These are phyloP conservation scores for Dioscorea alata DNA, from an alignment of 106 monocot species.

Conservation along the genomic window DNA sequence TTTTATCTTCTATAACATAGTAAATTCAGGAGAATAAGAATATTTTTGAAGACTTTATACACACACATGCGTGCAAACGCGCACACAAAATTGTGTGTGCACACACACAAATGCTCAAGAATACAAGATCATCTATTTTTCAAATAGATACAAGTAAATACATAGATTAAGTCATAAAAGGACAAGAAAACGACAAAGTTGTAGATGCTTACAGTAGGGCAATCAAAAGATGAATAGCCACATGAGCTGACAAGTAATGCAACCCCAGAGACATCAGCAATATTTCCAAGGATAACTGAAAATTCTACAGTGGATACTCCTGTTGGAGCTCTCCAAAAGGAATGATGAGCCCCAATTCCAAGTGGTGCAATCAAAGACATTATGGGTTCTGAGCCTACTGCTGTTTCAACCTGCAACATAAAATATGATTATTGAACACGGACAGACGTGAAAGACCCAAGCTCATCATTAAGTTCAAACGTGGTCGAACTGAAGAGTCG, in stretches of 20 bases:
- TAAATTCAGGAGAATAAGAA: too few species aligned
- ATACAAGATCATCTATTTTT: too few species aligned
- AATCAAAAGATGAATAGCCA: slow-evolving; percentile 75
- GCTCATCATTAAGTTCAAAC: too few species aligned
- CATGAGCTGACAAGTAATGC: slow-evolving; percentile 83
- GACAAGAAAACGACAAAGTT: not conserved
- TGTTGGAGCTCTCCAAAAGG: slow-evolving; percentile 85
- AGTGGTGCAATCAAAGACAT: slow-evolving; percentile 75
- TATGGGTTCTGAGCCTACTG: slow-evolving; percentile 53
- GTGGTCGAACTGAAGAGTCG: too few species aligned
- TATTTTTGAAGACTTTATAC: too few species aligned
- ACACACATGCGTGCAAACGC: too few species aligned
- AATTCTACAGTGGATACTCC: slow-evolving; percentile 64
- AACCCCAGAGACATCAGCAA: slow-evolving; percentile 88
- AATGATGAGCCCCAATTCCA: slow-evolving; percentile 39
- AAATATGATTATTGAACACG: not conserved
- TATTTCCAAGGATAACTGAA: slow-evolving; percentile 73
- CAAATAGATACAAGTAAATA: too few species aligned
- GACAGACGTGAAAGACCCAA: too few species aligned
- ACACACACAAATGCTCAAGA: too few species aligned
- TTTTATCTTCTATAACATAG: too few species aligned
- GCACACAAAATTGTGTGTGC: too few species aligned
- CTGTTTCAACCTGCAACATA: slow-evolving; percentile 74
- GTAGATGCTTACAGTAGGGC: slow-evolving; percentile 70
- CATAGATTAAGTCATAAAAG: not conserved